Evolutionary conservation across 2,329 filamentous ascomycete species (phyloP), one percentile per base, ranked within the genome.

Genomic region (Talaromyces sp.): DNA sequence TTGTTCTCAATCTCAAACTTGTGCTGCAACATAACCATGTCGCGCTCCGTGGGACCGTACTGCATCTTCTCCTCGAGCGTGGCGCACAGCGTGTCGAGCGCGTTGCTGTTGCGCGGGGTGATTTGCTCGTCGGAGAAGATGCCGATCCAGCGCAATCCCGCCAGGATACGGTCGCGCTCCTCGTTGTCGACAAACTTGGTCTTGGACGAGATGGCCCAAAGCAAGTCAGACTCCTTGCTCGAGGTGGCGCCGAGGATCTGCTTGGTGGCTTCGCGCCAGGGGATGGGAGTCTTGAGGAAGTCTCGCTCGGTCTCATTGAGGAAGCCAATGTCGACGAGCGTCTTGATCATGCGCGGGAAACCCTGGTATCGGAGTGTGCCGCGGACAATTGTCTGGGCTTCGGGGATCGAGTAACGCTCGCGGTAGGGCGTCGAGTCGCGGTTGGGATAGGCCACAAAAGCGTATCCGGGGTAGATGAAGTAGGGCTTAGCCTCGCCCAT

Each of bases 361-460:
- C 93, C 92, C 66, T 86, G 82, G 81, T 95, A 98, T 66, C 93
- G 83, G 38, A 97, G 84, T 31, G 92, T 96, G 64, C 90, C 90
- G 56, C 91, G 85, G 73, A 96, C 82, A 69, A 97, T 86, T 56
- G 90, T 96, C 77, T 96, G 78, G 14, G 91, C 91, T 80, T 98
- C 93, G 56, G 93, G 92, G 71, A 97, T 97, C 77, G 86, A 79
- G 84, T 97, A 97, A 64, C 90, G 86, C 82, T 96, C 88, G 72
- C 86, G 88, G 86, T 95, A 98, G 9, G 85, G 82, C 17, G 90
- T 95, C 21, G 88, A 93, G 78, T 98, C 93, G 68, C 93, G 84
- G 86, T 98, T 98, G 61, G 90, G 89, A 79, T 98, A 98, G 49
- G 89, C 91, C 67, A 97, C 92, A 69, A 96, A 93, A 56, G 89